A percentile compares a stretch with the other conserved stretches of the same genome.
Conservation (phyloP, 2,329 filamentous ascomycete species). For the Pseudocercospora pini-densiflorae region DNA sequence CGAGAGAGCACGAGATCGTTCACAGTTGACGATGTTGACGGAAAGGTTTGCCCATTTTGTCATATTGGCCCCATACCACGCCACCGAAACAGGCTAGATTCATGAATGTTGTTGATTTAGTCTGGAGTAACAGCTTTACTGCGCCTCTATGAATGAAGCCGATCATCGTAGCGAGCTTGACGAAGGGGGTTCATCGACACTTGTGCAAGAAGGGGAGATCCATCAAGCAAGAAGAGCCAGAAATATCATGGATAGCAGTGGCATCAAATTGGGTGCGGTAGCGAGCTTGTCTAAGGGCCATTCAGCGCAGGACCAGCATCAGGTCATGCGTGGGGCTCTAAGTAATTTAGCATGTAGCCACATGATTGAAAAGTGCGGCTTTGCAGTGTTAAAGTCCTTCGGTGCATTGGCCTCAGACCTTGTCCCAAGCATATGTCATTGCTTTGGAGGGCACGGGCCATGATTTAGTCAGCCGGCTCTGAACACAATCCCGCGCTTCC, state of each 20-base stretch:
- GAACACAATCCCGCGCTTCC: no score
- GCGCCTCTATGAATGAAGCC: not conserved
- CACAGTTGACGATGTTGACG: no score
- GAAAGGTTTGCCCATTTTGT: not conserved
- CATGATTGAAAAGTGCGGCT: not conserved
- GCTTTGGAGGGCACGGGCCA: not conserved
- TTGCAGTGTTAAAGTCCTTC: not conserved
- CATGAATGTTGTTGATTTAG: not conserved
- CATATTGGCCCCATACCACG: not conserved
- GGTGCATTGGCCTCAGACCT: not conserved
- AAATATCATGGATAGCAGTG: not conserved
- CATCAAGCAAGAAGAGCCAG: not conserved
- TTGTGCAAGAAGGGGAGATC: not conserved
- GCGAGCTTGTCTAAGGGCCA: not conserved
- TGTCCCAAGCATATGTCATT: not conserved
- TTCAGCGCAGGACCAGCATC: not conserved
- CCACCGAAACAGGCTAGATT: not conserved
- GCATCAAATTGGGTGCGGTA: not conserved
- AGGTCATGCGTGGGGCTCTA: not conserved
- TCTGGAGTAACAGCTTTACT: not conserved
- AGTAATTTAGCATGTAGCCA: not conserved
- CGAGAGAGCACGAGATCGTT: not conserved
- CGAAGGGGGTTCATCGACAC: not conserved
- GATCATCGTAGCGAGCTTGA: not conserved
- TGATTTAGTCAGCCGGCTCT: not conserved